phyloP scores from a whole-genome alignment of 148 eudicot species.

The Diospyros lotus region DNA sequence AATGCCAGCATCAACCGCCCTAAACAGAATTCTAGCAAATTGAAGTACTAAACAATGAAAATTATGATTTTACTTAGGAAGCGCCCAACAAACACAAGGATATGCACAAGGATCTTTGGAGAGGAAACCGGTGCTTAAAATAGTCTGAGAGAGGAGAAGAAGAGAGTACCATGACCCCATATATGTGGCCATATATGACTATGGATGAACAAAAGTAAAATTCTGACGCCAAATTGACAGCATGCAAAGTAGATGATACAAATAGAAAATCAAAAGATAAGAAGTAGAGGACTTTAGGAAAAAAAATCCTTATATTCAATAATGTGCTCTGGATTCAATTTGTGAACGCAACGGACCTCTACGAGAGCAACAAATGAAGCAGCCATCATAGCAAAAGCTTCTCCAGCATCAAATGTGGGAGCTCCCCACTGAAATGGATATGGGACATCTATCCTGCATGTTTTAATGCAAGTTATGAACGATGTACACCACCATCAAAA shows the following conservation, averaged over 20 bases:
- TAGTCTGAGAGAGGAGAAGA: background rate
- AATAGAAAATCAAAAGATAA: background rate
- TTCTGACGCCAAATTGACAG: background rate
- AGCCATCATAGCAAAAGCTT: constrained; percentile 97
- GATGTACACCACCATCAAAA: background rate
- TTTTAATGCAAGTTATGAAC: too few species aligned
- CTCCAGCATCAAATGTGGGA: constrained; percentile 91
- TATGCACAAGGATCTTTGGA: background rate
- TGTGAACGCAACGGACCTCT: constrained; percentile 47
- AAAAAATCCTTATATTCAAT: constrained; percentile 2
- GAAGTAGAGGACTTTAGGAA: background rate
- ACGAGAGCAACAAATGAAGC: constrained; percentile 88
- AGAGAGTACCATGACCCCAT: background rate
- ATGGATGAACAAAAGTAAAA: background rate
- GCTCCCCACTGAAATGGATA: constrained; percentile 99
- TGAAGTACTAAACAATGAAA: background rate
- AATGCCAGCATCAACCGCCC: background rate
- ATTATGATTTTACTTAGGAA: background rate
- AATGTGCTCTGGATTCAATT: background rate
- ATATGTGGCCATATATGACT: background rate
- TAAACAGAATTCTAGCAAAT: background rate
- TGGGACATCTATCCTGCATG: constrained; percentile 76
- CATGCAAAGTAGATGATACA: background rate
- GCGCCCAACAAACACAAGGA: background rate
- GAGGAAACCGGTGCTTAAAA: background rate